A percentile compares a stretch with the other conserved stretches of the same genome.
Conservation (phyloP, 1,139 yeast species). For the Meyerozyma smithsonii region DNA sequence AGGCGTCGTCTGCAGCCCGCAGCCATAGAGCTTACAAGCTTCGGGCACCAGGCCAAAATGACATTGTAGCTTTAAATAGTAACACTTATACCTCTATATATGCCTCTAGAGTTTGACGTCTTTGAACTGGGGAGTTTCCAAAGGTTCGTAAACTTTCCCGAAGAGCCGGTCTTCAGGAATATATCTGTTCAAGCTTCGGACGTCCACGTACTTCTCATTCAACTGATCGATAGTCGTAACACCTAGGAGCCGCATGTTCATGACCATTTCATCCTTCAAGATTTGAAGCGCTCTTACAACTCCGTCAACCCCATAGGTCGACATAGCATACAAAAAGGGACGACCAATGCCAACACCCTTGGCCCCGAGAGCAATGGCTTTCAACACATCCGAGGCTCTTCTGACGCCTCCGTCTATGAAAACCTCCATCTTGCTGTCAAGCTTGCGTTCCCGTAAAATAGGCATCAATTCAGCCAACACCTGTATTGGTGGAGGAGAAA, state of each 20-base stretch:
- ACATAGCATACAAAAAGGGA: conserved; percentile 68
- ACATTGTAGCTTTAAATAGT: neutral
- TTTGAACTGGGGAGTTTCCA: conserved; percentile 31
- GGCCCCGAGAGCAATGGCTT: conserved; percentile 67
- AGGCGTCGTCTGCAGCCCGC: no score
- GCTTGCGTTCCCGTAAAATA: conserved; percentile 40
- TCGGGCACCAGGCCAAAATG: no score
- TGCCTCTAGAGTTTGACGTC: conserved; percentile 17
- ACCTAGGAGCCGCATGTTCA: conserved; percentile 88
- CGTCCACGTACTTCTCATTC: conserved; percentile 20
- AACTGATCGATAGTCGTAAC: conserved; percentile 63
- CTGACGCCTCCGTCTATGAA: conserved; percentile 66
- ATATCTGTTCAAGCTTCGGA: conserved; percentile 12
- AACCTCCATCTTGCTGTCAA: conserved; percentile 46
- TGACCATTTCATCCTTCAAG: conserved; percentile 73
- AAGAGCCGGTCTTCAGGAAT: conserved; percentile 36
- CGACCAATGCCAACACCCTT: conserved; percentile 73
- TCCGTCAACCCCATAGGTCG: conserved; percentile 73
- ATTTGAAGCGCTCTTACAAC: conserved; percentile 74
- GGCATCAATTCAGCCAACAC: conserved; percentile 63
- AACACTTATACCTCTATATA: neutral
- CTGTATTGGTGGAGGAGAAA: conserved; percentile 63
- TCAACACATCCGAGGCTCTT: conserved; percentile 62
- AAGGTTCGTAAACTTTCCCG: conserved; percentile 34
- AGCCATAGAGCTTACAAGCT: no score